A percentile compares a stretch with the other conserved stretches of the same genome.
Conservation (phyloP, 176 grass and related monocot genomes). For the Oryza meridionalis region DNA sequence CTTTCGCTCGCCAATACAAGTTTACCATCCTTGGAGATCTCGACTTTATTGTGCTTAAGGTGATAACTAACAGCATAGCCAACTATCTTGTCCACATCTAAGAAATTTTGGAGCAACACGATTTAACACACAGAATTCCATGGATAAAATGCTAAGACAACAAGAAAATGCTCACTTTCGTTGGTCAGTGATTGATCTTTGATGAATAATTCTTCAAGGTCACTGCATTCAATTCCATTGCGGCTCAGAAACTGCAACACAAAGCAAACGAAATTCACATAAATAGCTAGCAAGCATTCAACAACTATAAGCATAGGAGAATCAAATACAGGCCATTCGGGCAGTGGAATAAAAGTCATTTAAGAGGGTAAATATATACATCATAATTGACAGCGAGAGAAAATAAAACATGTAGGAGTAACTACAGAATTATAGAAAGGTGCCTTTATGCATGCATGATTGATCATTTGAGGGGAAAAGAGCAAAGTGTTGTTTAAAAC, state of each 20-base stretch:
- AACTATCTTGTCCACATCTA: constrained; percentile 95
- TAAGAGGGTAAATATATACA: neutral
- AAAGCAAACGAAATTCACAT: constrained; percentile 12
- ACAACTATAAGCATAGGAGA: neutral
- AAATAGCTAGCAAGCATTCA: constrained; percentile 22
- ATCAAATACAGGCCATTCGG: neutral
- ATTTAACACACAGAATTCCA: constrained; percentile 16
- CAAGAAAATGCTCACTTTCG: constrained; percentile 82
- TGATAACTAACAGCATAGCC: constrained; percentile 96
- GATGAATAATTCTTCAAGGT: constrained; percentile 88
- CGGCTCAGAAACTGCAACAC: constrained; percentile 73
- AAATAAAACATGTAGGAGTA: neutral
- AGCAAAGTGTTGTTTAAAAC: neutral
- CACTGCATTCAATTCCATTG: constrained; percentile 83
- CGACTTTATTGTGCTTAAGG: constrained; percentile 67
- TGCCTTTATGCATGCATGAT: constrained; percentile 19
- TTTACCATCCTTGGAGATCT: constrained; percentile 79
- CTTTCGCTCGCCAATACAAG: constrained; percentile 68
- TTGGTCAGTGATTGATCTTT: constrained; percentile 92
- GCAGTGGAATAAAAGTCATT: neutral
- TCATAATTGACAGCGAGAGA: constrained; percentile 12
- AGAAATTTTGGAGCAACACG: constrained; percentile 45
- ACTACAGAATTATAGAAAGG: neutral
- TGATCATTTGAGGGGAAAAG: constrained; percentile 18
- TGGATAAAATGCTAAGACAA: constrained; percentile 21